Evolutionary conservation across 805 yeast genomes (phyloP), one percentile per base, ranked within the genome.

Genomic region (Lachancea kluyveri): DNA sequence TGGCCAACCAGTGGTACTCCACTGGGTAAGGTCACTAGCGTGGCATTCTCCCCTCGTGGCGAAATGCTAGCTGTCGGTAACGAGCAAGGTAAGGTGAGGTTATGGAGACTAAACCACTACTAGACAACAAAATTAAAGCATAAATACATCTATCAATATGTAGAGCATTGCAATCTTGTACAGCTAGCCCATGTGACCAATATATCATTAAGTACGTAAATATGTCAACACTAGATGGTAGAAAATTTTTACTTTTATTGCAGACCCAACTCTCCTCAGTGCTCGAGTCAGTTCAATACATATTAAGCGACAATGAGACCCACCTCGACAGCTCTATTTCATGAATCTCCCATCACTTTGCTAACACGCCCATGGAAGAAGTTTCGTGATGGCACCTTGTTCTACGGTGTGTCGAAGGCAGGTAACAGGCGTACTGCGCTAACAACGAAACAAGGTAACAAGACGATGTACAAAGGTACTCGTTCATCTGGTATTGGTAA

Each of bases 1-100:
- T 92, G 98, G 98, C 99, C 99, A 11, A 92, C 97, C 2, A 78
- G 90, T 31, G 87, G 87, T 5, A 90, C 98, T 1, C 97, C 98
- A 8, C 69, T 92, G 44, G 99, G 98, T n/a, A 77, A 80, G 44
- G 96, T 92, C 20, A 84, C 96, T 0, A 60, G 78, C 11, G 79
- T 77, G 3, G 72, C 76, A 10, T 90, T 90, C 58, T 77, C 94
- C 25, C 86, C 92, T 17, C 74, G 74, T 41, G 75, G 78, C 37
- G 92, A 85, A 58, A 74, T 88, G 78, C 57, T 92, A 29, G 85
- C 88, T 11, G 74, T 86, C 1, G 98, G 95, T 41, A 90, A 88
- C 49, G 94, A 85, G 48, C 84, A 77, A 16, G 99, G 98, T 7
- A 78, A 74, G 51, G 92, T 80, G 6, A 77, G 97, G 45, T 66